Evolutionary conservation across 345 rosid genomes (phyloP), one percentile per base, ranked within the genome.

Genomic region (Sonneratia alba): DNA sequence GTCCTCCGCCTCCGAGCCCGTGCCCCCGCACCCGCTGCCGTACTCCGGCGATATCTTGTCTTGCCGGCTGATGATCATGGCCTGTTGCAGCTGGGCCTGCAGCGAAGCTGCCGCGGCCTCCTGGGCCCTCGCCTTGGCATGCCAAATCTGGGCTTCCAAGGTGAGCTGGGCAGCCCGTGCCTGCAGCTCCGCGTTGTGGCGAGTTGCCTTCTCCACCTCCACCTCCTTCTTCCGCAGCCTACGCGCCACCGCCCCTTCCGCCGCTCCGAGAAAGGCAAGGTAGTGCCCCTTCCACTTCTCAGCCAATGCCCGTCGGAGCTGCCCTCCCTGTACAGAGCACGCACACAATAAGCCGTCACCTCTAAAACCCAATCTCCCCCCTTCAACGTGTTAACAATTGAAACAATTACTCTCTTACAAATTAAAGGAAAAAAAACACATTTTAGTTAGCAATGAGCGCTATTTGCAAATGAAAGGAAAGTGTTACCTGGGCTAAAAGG

Each of bases 61-160:
- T 0, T 76, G 83, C 14, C 70, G 77, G 16, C 80, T 70, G 64
- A 61, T 74, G 66, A 80, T 77, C 45, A 83, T 77, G 22, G 86
- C 91, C 78, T 90, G 91, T 42, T 91, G 97, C 62, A 94, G 76
- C 70, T 86, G 89, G 64, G 86, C 89, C 79, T 94, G 96, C 68
- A 94, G 75, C 15, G 93, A 81, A 13, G 92, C 89, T 43, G 93
- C 98, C 48, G 89, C 81, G 3, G 89, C 88, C 81, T 94, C 95
- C 77, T 84, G 88, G 15, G 91, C 88, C 72, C 88, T 70, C 18
- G 95, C 97, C 85, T 87, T 86, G 14, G 91, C 87, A 72, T 91
- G 95, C 97, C 97, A 94, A 3, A 83, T 88, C 80, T 90, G 93
- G 40, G 92, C 83, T 78, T 94, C 98, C 18, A 82, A 78, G 72